Base-by-base conservation (phyloP, 208 protist genomes). In the Wallacemonas sp. region DNA sequence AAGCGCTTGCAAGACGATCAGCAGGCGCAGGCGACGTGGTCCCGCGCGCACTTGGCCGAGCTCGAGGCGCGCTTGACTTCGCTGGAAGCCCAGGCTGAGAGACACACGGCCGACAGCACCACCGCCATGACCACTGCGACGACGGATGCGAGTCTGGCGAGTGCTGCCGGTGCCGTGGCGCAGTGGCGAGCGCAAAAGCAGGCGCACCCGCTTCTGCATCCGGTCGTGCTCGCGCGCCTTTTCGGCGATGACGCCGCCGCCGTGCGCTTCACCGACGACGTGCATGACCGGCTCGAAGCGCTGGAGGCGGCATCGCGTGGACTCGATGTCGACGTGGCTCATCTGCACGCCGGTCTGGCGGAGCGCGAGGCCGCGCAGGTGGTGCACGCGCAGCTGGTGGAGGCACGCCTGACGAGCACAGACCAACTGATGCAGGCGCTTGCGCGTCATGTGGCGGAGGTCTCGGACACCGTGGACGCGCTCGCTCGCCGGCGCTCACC, bases 201-300 rank as follows among this genome's bases (percentile, higher is more conserved):
- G 7, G 52, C 52, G 12, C 52, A 59, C 52, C 52, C 52, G 7
- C 20, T 59, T 14, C 52, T 59, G 11, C 52, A 59, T 23, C 8
- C 25, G 7, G 14, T 29, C 11, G 18, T 59, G 25, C 52, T 59
- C 3, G 52, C 7, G 31, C 52, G 52, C 39, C 31, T 59, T 12
- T 41, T 59, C 32, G 52, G 52, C 20, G 52, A 59, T 22, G 52
- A 59, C 31, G 52, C 52, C 1, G 52, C 52, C 7, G 52, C 52
- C 4, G 32, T 25, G 52, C 29, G 8, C 12, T 59, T 59, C 52
- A 59, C 52, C 7, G 32, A 41, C 10, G 22, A 26, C 31, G 32
- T 59, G 4, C 32, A 23, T 28, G 52, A 59, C 22, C 52, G 52
- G 0, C 52, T 59, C 14, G 32, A 59, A 8, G 52, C 12, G 7